A percentile compares a stretch with the other conserved stretches of the same genome.
Evolutionary conservation across 1,284 basidiomycete species (phyloP).

Genomic region (Moesziomyces sp.): DNA sequence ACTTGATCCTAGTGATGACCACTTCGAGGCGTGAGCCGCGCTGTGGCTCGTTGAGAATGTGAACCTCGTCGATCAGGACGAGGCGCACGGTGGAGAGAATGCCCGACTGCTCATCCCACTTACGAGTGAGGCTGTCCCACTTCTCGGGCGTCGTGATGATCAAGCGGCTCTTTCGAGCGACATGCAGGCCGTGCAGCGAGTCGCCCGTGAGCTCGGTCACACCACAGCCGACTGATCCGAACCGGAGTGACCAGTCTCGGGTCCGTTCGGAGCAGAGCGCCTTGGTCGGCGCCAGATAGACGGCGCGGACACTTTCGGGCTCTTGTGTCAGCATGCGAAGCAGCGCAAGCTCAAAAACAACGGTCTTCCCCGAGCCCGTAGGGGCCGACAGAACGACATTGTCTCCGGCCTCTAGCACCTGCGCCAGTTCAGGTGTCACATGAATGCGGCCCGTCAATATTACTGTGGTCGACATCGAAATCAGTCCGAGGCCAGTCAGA

Average conservation of each 20-base stretch:
- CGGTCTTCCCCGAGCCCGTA: slow-evolving; percentile 68
- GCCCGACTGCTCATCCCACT: slow-evolving; percentile 50
- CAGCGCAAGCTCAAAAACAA: slow-evolving; percentile 89
- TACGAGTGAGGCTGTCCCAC: slow-evolving; percentile 55
- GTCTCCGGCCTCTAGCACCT: slow-evolving; percentile 78
- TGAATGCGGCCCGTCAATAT: neutral
- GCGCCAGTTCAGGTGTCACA: neutral
- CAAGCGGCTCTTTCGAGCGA: slow-evolving; percentile 38
- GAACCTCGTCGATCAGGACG: slow-evolving; percentile 85
- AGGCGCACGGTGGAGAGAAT: slow-evolving; percentile 69
- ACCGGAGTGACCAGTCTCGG: slow-evolving; percentile 85
- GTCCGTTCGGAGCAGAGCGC: slow-evolving; percentile 82
- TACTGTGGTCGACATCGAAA: no score
- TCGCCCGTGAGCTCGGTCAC: slow-evolving; percentile 82
- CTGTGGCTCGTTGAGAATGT: slow-evolving; percentile 83
- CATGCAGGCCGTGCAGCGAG: slow-evolving; percentile 34
- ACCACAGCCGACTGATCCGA: slow-evolving; percentile 76
- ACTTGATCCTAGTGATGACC: slow-evolving; percentile 89
- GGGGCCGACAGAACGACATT: slow-evolving; percentile 76
- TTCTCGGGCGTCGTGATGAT: slow-evolving; percentile 75
- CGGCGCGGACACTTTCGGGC: slow-evolving; percentile 71
- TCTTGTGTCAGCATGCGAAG: slow-evolving; percentile 77
- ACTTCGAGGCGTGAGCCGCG: slow-evolving; percentile 78
- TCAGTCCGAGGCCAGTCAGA: neutral
- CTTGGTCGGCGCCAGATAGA: slow-evolving; percentile 95